A percentile compares a stretch with the other conserved stretches of the same genome.
Conservation (phyloP, 768 basidiomycete species). For the Mycena vulgaris region DNA sequence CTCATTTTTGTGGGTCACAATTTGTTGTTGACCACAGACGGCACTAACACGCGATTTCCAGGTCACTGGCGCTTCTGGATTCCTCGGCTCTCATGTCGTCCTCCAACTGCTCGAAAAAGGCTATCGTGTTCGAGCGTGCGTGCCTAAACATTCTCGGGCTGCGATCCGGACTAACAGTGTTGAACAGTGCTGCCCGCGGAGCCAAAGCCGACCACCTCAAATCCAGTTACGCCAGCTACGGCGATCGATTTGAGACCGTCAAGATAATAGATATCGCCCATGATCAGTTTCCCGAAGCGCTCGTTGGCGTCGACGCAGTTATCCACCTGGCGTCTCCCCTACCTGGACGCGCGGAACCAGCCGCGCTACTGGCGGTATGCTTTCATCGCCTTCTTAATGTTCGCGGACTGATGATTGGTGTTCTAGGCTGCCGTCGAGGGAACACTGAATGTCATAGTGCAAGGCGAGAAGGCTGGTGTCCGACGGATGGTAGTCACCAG, state of each 20-base stretch:
- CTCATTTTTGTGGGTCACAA: background rate
- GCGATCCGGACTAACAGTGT: background rate
- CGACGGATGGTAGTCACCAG: slow-evolving; percentile 51
- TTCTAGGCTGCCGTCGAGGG: slow-evolving; percentile 51
- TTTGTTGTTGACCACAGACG: background rate
- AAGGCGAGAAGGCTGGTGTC: slow-evolving; percentile 52
- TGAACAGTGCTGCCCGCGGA: slow-evolving; percentile 42
- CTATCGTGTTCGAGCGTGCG: slow-evolving; percentile 47
- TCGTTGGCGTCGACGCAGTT: slow-evolving; percentile 63
- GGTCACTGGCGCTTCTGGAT: slow-evolving; percentile 49
- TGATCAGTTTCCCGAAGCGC: slow-evolving; percentile 58
- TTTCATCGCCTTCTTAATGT: background rate
- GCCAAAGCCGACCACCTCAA: slow-evolving; percentile 37
- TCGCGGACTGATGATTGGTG: background rate
- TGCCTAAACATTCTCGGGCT: background rate
- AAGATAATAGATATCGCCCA: slow-evolving; percentile 43
- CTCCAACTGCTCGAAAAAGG: slow-evolving; percentile 41
- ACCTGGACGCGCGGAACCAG: slow-evolving; percentile 35
- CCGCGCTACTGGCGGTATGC: background rate
- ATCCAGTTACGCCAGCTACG: slow-evolving; percentile 28
- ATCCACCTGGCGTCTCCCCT: slow-evolving; percentile 56
- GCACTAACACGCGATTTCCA: background rate
- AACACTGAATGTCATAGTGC: slow-evolving; percentile 53
- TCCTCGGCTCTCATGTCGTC: slow-evolving; percentile 44
- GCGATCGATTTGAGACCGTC: slow-evolving; percentile 40